phyloP scores from a whole-genome alignment of 805 yeast species.

The Vanderwaltozyma yarrowii region DNA sequence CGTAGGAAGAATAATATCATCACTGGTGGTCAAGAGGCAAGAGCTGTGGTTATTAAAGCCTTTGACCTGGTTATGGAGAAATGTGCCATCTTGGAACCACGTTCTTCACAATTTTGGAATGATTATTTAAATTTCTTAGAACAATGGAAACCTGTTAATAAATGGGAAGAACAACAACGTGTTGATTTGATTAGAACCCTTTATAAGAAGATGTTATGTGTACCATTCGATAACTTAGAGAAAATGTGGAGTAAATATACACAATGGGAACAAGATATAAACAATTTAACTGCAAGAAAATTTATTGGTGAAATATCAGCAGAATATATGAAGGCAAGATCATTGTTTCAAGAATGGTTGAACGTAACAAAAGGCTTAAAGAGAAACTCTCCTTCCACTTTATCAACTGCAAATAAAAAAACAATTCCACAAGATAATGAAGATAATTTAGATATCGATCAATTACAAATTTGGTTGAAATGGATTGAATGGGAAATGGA shows the following conservation, averaged over 20 bases:
- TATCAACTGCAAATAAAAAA: slow-evolving; percentile 20
- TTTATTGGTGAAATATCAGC: slow-evolving; percentile 74
- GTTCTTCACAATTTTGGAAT: slow-evolving; percentile 64
- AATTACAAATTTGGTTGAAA: slow-evolving; percentile 49
- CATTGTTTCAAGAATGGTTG: slow-evolving; percentile 62
- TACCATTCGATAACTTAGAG: slow-evolving; percentile 72
- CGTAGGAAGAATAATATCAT: slow-evolving; percentile 55
- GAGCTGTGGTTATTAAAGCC: slow-evolving; percentile 65
- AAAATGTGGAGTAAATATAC: slow-evolving; percentile 73
- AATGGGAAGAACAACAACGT: slow-evolving; percentile 80
- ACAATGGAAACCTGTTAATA: slow-evolving; percentile 65
- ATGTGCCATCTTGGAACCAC: slow-evolving; percentile 64
- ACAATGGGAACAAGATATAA: slow-evolving; percentile 70
- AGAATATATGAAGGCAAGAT: slow-evolving; percentile 78
- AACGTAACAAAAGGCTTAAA: slow-evolving; percentile 44
- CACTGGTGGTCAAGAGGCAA: slow-evolving; percentile 74
- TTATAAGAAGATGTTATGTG: slow-evolving; percentile 56
- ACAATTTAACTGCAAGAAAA: slow-evolving; percentile 70
- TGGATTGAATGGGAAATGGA: slow-evolving; percentile 76
- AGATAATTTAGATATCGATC: slow-evolving; percentile 14
- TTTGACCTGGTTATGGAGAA: slow-evolving; percentile 71
- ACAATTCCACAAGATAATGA: slow-evolving; percentile 17
- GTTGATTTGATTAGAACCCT: slow-evolving; percentile 65
- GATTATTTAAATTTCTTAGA: slow-evolving; percentile 74
- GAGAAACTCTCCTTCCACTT: slow-evolving; percentile 27